Evolutionary conservation across 768 basidiomycete species (phyloP).

Genomic region (Candolleomyces aberdarensis): DNA sequence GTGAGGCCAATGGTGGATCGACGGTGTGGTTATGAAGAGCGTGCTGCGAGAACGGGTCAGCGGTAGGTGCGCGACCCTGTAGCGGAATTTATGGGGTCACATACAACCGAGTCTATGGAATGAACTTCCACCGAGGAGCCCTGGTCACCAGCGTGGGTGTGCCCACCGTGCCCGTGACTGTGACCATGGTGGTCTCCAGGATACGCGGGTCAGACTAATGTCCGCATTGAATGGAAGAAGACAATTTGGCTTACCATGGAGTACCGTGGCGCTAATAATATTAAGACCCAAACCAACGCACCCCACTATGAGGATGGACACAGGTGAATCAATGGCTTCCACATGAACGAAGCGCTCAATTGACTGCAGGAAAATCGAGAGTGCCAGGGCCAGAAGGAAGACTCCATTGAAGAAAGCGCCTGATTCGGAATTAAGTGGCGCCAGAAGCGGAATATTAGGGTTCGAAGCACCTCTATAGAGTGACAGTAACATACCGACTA

Average conservation of each 20-base stretch:
- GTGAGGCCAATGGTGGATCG: constrained; percentile 29
- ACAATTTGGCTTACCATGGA: constrained; percentile 36
- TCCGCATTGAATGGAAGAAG: not conserved
- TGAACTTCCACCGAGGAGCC: constrained; percentile 12
- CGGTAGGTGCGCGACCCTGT: not conserved
- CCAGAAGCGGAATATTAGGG: not conserved
- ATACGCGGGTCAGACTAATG: not conserved
- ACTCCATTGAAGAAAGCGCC: constrained; percentile 56
- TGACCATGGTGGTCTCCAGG: constrained; percentile 40
- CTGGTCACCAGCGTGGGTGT: not conserved
- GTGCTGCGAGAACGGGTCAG: constrained; percentile 30
- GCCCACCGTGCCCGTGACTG: constrained; percentile 31
- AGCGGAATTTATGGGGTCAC: not conserved
- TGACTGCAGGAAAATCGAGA: constrained; percentile 52
- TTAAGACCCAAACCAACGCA: constrained; percentile 46
- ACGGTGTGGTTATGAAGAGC: constrained; percentile 47
- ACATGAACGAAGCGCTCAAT: constrained; percentile 52
- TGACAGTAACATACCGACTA: constrained; percentile 39
- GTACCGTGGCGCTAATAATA: constrained; percentile 42
- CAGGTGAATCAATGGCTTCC: constrained; percentile 39
- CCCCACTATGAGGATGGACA: constrained; percentile 46
- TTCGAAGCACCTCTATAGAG: constrained; percentile 3
- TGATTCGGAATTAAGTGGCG: constrained; percentile 17
- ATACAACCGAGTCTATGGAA: constrained; percentile 3
- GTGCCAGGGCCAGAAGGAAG: constrained; percentile 48